Evolutionary conservation across 495 filamentous ascomycete species (phyloP).

Genomic region (Aspergillus heteromorphus): DNA sequence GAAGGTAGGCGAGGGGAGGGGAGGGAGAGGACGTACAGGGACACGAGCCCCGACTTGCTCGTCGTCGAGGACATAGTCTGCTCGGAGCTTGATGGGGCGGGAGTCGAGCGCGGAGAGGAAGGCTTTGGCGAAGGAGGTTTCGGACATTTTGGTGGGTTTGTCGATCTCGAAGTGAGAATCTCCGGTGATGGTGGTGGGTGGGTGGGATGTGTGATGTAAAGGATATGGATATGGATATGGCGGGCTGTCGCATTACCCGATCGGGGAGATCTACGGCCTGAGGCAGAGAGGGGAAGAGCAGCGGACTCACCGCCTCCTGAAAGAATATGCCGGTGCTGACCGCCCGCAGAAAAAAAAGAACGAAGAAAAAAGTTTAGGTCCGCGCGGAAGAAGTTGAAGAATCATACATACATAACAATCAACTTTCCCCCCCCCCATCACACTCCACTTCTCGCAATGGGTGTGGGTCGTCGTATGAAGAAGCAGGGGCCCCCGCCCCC

Average conservation of each 20-base stretch:
- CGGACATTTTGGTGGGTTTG: conserved; percentile 57
- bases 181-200: neutral
- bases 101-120: conserved; percentile 77
- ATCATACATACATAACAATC: conserved; percentile 6
- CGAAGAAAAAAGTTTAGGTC: conserved; percentile 23
- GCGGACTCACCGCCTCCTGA: conserved; percentile 27
- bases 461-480: conserved; percentile 83
- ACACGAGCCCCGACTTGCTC: conserved; percentile 62
- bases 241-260: conserved; percentile 11
- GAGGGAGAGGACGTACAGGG: conserved; percentile 52
- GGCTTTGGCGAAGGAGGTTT: conserved; percentile 73
- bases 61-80: conserved; percentile 83
- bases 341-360: conserved; percentile 33
- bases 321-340: conserved; percentile 24
- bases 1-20: neutral
- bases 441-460: conserved; percentile 55
- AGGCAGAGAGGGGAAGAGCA: conserved; percentile 1
- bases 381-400: conserved; percentile 1
- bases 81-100: conserved; percentile 66
- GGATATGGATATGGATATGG: neutral
- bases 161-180: too few relatives aligned
- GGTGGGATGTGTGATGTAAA: neutral
- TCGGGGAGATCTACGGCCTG: conserved; percentile 11
- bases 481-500: conserved; percentile 86
- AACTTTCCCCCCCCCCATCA: conserved; percentile 5